A percentile compares a stretch with the other conserved stretches of the same genome.
These are phyloP conservation scores for Alternaria sp. DNA, from an alignment of 2,329 filamentous ascomycete species.

Conservation along the genomic window DNA sequence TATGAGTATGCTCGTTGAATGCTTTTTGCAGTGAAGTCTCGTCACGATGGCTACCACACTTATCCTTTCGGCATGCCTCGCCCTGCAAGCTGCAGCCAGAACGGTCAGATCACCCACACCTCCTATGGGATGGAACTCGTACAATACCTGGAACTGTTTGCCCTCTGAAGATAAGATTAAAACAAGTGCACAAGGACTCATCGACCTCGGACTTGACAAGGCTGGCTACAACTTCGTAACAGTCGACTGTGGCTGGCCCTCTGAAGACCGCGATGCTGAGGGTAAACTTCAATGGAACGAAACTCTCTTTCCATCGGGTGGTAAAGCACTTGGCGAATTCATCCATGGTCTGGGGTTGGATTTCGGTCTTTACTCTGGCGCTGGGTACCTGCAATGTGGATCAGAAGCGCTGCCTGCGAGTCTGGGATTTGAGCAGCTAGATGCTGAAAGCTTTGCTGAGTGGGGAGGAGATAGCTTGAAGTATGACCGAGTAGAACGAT, in stretches of 20 bases:
- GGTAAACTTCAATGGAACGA: conserved; percentile 61
- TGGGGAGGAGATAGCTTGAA: conserved; percentile 57
- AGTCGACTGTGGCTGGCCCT: conserved; percentile 67
- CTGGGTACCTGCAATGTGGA: conserved; percentile 49
- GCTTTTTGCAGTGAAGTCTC: not conserved
- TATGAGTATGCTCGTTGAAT: too few relatives aligned
- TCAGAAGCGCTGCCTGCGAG: conserved; percentile 57
- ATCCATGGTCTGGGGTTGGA: conserved; percentile 60
- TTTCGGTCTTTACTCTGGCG: conserved; percentile 63
- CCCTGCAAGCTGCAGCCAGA: conserved; percentile 21
- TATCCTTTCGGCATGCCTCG: conserved; percentile 12
- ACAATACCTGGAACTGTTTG: conserved; percentile 64
- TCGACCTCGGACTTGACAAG: conserved; percentile 60
- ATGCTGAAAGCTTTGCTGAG: conserved; percentile 64
- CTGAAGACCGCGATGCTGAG: conserved; percentile 50
- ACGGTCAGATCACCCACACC: conserved; percentile 34
- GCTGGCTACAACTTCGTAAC: conserved; percentile 66
- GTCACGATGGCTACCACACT: not conserved
- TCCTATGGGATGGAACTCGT: conserved; percentile 64
- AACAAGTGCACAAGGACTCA: conserved; percentile 62
- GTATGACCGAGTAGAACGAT: conserved; percentile 41
- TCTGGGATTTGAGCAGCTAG: conserved; percentile 62
- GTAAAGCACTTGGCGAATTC: conserved; percentile 59
- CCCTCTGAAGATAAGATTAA: conserved; percentile 60
- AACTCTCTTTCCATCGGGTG: conserved; percentile 60